Base-by-base conservation (phyloP, 1,284 basidiomycete genomes). In the Trichosporon coremiiforme region DNA sequence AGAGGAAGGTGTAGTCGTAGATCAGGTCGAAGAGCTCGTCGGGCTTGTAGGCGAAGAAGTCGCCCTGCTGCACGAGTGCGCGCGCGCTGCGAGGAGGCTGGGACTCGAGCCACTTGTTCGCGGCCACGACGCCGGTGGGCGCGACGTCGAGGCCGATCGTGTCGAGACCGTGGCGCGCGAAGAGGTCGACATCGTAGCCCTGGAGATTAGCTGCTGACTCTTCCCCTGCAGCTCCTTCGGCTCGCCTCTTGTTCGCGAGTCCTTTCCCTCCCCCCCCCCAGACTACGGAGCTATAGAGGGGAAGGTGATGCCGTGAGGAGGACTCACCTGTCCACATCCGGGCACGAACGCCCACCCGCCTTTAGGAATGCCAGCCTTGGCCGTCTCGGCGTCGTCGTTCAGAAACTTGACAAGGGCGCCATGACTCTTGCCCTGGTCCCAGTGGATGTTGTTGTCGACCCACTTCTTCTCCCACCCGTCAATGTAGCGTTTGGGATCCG, bases 1-100 rank as follows among this genome's bases (percentile, higher is more conserved):
- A 89, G 73, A 91, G 90, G 80, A 91, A 91, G 89, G 89, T 90
- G 76, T 90, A 89, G 77, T 91, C 90, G 73, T 88, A 89, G 10
- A 90, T 83, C 10, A 91, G 74, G 72, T 89, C 87, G 73, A 87
- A 89, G 13, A 77, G 77, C 17, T 84, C 79, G 6, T 85, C 84
- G 0, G 84, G 75, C 12, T 84, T 75, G 35, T 76, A 72, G 66
- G 85, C 77, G 82, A 91, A 90, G 80, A 90, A 91, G 76, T 90
- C 87, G 3, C 75, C 80, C 10, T 78, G 72, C 60, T 85, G 74
- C 71, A 88, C 86, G 2, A 73, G 63, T 1, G 55, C 33, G 17
- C 41, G n/a, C 64, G 45, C n/a, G n/a, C 31, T 22, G 53, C 68
- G 64, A 35, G 74, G 36, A 10, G 65, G 35, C 65, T 71, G 72